Conservation (phyloP, 495 filamentous ascomycete genomes). For the Hyaloscypha hepaticicola region DNA sequence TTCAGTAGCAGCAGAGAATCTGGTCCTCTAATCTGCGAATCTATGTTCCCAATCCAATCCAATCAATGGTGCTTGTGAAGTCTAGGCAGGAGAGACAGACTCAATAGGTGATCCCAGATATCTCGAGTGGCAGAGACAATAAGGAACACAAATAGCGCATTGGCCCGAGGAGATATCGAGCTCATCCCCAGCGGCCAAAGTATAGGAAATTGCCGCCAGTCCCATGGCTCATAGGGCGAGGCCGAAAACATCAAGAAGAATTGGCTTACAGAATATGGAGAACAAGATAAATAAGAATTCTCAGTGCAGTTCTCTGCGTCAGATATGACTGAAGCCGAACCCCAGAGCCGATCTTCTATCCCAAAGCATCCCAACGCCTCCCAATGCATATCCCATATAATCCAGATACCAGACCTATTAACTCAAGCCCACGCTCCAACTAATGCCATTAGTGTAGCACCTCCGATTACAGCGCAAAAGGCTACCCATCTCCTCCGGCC, state of each 20-base stretch:
- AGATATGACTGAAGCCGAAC: neutral
- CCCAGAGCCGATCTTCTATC: neutral
- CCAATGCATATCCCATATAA: neutral
- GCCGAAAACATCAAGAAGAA: neutral
- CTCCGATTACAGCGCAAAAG: conserved; percentile 71
- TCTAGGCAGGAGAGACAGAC: too few species aligned
- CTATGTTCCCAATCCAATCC: too few species aligned
- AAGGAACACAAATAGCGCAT: too few species aligned
- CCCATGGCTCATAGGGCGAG: neutral
- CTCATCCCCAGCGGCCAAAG: too few species aligned
- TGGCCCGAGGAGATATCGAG: too few species aligned
- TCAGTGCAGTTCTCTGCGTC: neutral
- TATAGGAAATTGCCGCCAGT: neutral
- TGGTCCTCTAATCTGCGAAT: too few species aligned
- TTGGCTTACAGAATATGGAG: neutral
- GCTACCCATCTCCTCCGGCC: conserved; percentile 73
- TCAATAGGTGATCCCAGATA: too few species aligned
- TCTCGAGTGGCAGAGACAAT: too few species aligned
- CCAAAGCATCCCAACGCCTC: neutral
- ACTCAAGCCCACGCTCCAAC: conserved; percentile 83
- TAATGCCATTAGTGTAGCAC: conserved; percentile 78
- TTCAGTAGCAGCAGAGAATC: too few species aligned
- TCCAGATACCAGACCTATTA: neutral
- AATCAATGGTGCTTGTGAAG: too few species aligned
- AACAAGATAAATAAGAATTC: neutral